Conservation (phyloP, 345 rosid species). For the Eutrema yunnanense region DNA sequence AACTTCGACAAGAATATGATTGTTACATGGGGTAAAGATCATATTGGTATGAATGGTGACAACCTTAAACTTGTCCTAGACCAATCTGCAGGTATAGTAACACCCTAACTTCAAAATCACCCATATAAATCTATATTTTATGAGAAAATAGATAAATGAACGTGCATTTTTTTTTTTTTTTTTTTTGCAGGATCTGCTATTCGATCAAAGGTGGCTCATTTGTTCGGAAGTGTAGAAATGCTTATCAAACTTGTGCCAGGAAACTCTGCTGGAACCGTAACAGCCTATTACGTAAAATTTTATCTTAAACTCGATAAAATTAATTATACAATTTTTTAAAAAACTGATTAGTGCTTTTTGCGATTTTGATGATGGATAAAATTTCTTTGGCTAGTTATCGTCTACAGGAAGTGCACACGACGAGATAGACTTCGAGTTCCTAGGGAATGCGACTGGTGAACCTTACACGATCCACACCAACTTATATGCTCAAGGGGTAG, state of each 20-base stretch:
- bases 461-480: slow-evolving; percentile 73
- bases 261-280: slow-evolving; percentile 81
- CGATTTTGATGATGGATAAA: neutral
- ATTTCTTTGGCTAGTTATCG: slow-evolving; percentile 39
- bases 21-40: slow-evolving; percentile 54
- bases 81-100: slow-evolving; percentile 42
- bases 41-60: slow-evolving; percentile 34
- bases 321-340: neutral
- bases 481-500: slow-evolving; percentile 53
- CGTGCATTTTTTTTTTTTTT: neutral
- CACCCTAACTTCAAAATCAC: too few relatives aligned
- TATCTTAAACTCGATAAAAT: neutral
- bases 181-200: slow-evolving; percentile 45
- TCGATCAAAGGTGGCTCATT: slow-evolving; percentile 49
- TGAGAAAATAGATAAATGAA: neutral
- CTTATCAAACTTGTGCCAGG: slow-evolving; percentile 75
- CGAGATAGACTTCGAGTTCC: slow-evolving; percentile 72
- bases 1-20: slow-evolving; percentile 47
- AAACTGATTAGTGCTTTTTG: neutral
- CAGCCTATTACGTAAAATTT: slow-evolving; percentile 53
- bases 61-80: slow-evolving; percentile 57
- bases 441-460: slow-evolving; percentile 63
- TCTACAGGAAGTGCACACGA: slow-evolving; percentile 55
- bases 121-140: neutral
- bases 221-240: slow-evolving; percentile 78